Evolutionary conservation across 2,329 filamentous ascomycete genomes (phyloP), one percentile per base, ranked within the genome.

Genomic region (Phyllosticta citriasiana): DNA sequence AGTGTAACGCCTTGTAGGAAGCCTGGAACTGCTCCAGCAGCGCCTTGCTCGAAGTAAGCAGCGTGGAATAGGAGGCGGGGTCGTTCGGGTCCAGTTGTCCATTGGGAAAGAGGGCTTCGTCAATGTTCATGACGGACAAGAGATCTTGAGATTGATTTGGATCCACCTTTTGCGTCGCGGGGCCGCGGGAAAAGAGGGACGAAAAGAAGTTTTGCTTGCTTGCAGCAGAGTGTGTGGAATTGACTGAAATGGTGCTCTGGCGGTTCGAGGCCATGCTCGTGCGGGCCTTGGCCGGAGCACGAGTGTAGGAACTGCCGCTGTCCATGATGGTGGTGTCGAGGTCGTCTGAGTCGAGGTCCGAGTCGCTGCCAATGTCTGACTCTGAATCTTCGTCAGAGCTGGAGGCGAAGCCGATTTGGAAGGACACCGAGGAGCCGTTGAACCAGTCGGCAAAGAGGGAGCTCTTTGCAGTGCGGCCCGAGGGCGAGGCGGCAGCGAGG

Each of bases 31-130:
- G 77, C 59, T 76, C 72, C 54, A 86, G 74, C 1, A 84, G 72
- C n/a, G 72, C 72, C 66, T 82, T 81, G 54, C 83, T 83, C 65
- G 82, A 82, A 27, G 77, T 72, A 53, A 82, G 78, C 12, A 87
- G 77, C 60, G 79, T 78, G 67, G 84, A 78, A 72, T 84, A 81
- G 1, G 81, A 79, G 52, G 80, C 78, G 4, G 82, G 80, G 2
- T 77, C 77, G 19, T 78, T 74, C 2, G 80, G 74, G 63, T 80
- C 76, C 14, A 76, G 70, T 0, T 77, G 74, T 2, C 78, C 79
- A 40, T 79, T 71, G 5, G 82, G 81, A 65, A 83, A 84, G 51
- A 86, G 77, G 5, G 80, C 74, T 27, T 77, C 74, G 40, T 75
- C 73, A 65, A 85, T 79, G 69, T 84, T 80, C 53, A 85, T 69